These are phyloP conservation scores for Prunus fruticosa DNA, from an alignment of 306 rosid species.

Conservation along the genomic window DNA sequence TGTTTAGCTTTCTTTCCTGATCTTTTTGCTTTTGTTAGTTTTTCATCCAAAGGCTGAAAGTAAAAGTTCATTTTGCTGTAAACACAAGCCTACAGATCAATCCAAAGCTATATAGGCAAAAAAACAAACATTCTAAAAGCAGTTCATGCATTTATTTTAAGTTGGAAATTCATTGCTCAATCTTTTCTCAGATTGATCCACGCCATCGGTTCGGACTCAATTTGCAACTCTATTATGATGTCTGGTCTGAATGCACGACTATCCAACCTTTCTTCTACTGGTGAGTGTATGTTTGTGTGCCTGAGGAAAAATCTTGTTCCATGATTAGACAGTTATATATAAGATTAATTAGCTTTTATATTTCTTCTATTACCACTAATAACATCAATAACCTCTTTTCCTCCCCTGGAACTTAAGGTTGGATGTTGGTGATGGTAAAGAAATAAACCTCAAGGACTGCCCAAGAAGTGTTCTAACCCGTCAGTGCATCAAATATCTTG, in stretches of 20 bases:
- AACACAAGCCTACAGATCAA: too few relatives aligned
- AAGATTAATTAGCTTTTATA: too few relatives aligned
- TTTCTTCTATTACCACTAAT: too few relatives aligned
- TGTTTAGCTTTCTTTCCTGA: neutral
- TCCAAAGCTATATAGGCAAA: too few relatives aligned
- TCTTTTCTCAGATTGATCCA: slow-evolving; percentile 43
- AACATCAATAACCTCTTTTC: too few relatives aligned
- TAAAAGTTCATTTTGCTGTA: too few relatives aligned
- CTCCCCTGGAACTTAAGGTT: slow-evolving; percentile 30
- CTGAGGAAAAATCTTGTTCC: neutral
- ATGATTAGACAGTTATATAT: too few relatives aligned
- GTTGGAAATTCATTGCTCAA: neutral
- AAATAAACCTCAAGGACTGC: slow-evolving; percentile 33
- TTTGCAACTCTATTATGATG: slow-evolving; percentile 43
- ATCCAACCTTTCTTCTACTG: slow-evolving; percentile 58
- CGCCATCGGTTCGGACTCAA: slow-evolving; percentile 54
- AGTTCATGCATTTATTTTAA: too few relatives aligned
- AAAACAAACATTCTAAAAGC: too few relatives aligned
- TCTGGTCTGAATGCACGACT: slow-evolving; percentile 40
- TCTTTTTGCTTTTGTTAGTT: too few relatives aligned
- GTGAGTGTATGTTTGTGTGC: slow-evolving; percentile 13
- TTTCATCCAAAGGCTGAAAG: too few relatives aligned
- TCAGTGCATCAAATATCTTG: slow-evolving; percentile 48
- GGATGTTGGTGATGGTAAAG: slow-evolving; percentile 59
- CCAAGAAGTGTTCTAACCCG: slow-evolving; percentile 29